phyloP scores from a whole-genome alignment of 2,329 filamentous ascomycete genomes.

The Fusarium camptoceras region DNA sequence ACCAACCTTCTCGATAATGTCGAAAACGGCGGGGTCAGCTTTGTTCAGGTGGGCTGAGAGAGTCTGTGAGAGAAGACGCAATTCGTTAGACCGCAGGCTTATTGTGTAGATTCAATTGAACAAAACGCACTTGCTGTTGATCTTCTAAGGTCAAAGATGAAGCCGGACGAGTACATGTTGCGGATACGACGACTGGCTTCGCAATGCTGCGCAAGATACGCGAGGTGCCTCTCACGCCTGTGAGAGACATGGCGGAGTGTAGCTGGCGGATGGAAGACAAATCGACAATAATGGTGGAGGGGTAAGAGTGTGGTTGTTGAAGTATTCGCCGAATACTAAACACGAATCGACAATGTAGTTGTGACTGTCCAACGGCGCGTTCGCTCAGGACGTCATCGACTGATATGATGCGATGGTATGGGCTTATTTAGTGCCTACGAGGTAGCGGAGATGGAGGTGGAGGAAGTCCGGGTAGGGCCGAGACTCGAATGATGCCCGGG shows the following conservation, averaged over 20 bases:
- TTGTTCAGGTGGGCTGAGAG: constrained; percentile 83
- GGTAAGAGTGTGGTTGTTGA: not conserved
- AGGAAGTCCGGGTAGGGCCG: constrained; percentile 29
- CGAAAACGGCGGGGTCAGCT: constrained; percentile 86
- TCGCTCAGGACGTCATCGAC: constrained; percentile 46
- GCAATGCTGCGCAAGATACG: constrained; percentile 59
- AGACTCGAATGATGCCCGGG: constrained; percentile 30
- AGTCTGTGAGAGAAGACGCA: constrained; percentile 66
- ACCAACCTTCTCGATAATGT: constrained; percentile 88
- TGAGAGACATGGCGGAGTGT: constrained; percentile 59
- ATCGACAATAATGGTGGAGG: not conserved
- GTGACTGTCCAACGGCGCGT: constrained; percentile 22
- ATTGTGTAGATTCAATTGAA: constrained; percentile 24
- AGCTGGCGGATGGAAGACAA: constrained; percentile 12
- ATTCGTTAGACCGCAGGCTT: constrained; percentile 28
- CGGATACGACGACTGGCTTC: constrained; percentile 42
- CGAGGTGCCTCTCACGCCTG: constrained; percentile 61
- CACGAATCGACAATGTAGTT: constrained; percentile 15
- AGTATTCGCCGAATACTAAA: constrained; percentile 13
- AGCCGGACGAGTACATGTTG: constrained; percentile 50
- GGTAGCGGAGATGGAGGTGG: constrained; percentile 41
- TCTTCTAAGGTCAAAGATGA: constrained; percentile 64
- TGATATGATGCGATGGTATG: constrained; percentile 23
- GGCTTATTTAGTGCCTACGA: constrained; percentile 33
- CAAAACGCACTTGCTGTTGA: constrained; percentile 67